These are phyloP conservation scores for Raddia distichophylla DNA, from an alignment of 176 grass and related monocot genomes.

Conservation along the genomic window DNA sequence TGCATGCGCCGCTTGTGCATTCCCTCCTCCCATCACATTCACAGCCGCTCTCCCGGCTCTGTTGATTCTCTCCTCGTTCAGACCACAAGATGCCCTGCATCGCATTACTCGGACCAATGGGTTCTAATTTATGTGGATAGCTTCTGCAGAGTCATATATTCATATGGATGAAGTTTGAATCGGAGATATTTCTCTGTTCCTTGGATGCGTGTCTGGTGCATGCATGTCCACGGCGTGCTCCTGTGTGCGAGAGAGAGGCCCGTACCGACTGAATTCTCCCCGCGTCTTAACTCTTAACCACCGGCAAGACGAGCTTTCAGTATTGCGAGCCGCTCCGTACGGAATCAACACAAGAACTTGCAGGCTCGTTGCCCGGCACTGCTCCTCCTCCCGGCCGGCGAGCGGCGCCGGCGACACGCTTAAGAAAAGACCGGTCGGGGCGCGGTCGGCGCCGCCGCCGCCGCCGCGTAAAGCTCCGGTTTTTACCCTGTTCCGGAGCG, in stretches of 20 bases:
- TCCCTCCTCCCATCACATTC: no score
- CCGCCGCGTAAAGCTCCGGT: not conserved
- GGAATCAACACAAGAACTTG: not conserved
- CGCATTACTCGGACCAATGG: no score
- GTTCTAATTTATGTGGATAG: no score
- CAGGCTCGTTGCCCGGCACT: not conserved
- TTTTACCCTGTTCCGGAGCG: not conserved
- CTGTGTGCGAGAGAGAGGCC: not conserved
- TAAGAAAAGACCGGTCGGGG: conserved; percentile 5
- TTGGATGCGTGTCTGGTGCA: not conserved
- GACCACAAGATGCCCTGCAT: no score
- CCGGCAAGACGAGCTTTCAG: not conserved
- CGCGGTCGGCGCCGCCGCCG: conserved; percentile 10
- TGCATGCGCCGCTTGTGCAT: not conserved
- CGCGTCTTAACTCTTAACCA: no score
- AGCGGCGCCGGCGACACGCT: not conserved
- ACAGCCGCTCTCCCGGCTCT: no score
- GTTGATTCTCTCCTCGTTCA: no score
- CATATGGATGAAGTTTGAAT: no score
- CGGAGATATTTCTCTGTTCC: not conserved
- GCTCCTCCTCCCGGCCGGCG: not conserved
- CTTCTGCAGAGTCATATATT: no score
- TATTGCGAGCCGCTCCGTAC: not conserved
- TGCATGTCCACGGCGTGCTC: not conserved
- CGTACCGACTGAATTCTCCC: no score